Evolutionary conservation across 208 protist genomes (phyloP).

Genomic region (Angomonas deanei): DNA sequence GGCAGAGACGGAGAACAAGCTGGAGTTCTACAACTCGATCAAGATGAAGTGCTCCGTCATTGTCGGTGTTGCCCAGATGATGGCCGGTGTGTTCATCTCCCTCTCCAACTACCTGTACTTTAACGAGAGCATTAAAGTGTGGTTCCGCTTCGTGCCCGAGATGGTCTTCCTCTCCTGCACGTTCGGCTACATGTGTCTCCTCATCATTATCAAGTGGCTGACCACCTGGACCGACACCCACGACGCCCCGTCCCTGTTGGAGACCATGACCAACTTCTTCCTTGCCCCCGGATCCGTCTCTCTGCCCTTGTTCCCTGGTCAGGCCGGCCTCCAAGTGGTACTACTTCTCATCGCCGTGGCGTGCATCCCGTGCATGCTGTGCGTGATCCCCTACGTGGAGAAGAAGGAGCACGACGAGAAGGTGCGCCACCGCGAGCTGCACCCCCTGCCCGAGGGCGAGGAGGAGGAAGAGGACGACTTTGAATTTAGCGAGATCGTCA

Average conservation of each 20-base stretch:
- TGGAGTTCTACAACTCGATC: slow-evolving; percentile 97
- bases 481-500: slow-evolving; percentile 93
- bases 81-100: slow-evolving; percentile 93
- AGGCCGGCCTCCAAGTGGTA: slow-evolving; percentile 77
- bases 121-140: slow-evolving; percentile 82
- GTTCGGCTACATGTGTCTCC: slow-evolving; percentile 95
- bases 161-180: slow-evolving; percentile 94
- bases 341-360: slow-evolving; percentile 68
- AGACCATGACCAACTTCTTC: slow-evolving; percentile 93
- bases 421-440: slow-evolving; percentile 13
- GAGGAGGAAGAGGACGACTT: slow-evolving; percentile 76
- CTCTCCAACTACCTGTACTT: slow-evolving; percentile 93
- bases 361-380: slow-evolving; percentile 81
- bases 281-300: slow-evolving; percentile 73
- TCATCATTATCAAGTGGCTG: slow-evolving; percentile 98
- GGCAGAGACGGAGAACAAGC: slow-evolving; percentile 93
- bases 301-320: slow-evolving; percentile 69
- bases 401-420: slow-evolving; percentile 42
- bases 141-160: slow-evolving; percentile 95
- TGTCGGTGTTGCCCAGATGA: slow-evolving; percentile 95
- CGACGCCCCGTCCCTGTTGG: slow-evolving; percentile 79
- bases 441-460: slow-evolving; percentile 20
- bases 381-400: slow-evolving; percentile 76
- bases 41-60: slow-evolving; percentile 99
- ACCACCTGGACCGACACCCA: slow-evolving; percentile 83